phyloP scores from a whole-genome alignment of 208 protist species.

The Wallacemonas sp. region DNA sequence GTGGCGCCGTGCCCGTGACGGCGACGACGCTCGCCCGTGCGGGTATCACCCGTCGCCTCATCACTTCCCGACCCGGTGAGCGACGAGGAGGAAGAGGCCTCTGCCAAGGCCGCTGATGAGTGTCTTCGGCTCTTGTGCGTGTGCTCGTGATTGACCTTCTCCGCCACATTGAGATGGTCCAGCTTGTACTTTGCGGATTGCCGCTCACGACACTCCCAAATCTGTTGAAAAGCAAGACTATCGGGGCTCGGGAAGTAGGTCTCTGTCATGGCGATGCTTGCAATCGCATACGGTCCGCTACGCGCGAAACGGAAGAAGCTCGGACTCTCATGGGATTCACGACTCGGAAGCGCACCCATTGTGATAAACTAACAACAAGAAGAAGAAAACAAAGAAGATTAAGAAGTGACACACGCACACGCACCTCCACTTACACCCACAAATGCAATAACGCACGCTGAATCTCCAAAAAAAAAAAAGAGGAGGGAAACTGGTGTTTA shows the following conservation, averaged over 20 bases:
- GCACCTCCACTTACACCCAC: too few species aligned
- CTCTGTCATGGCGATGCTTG: constrained; percentile 44
- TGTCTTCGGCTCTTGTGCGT: background rate
- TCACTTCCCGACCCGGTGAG: too few species aligned
- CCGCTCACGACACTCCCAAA: constrained; percentile 45
- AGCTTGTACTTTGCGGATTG: constrained; percentile 71
- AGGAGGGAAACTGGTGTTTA: constrained; percentile 2
- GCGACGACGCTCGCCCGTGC: too few species aligned
- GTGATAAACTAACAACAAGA: constrained; percentile 5
- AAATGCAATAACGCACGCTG: too few species aligned
- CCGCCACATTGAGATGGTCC: constrained; percentile 14
- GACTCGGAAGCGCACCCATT: constrained; percentile 66
- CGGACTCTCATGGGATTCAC: constrained; percentile 51
- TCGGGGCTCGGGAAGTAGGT: constrained; percentile 57
- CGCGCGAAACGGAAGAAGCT: constrained; percentile 45
- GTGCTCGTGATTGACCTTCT: background rate
- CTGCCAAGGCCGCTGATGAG: background rate
- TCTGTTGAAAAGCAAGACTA: constrained; percentile 54
- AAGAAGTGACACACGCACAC: background rate
- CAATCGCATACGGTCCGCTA: constrained; percentile 44
- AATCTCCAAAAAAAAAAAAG: constrained; percentile 10
- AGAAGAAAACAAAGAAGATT: constrained; percentile 3
- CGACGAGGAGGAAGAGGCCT: background rate
- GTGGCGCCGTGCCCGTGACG: too few species aligned
- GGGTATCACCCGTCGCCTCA: too few species aligned